phyloP scores from a whole-genome alignment of 345 rosid species.

The Populus ilicifolia region DNA sequence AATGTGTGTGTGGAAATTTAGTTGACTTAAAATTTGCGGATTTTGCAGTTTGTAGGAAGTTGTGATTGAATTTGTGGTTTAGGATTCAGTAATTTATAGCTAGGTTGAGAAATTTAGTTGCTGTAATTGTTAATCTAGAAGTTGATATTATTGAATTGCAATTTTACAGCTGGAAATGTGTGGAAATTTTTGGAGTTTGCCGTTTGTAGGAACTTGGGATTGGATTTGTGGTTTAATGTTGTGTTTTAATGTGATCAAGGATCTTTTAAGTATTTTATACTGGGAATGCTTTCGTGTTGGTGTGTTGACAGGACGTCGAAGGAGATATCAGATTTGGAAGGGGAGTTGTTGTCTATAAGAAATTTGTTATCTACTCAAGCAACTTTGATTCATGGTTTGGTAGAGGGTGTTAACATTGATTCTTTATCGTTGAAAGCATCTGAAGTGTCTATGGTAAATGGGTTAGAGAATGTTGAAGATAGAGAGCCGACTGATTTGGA shows the following conservation, averaged over 20 bases:
- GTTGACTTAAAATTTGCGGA: neutral
- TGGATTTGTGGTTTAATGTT: no score
- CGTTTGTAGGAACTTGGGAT: no score
- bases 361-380: constrained; percentile 92
- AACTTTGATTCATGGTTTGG: constrained; percentile 80
- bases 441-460: constrained; percentile 42
- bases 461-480: constrained; percentile 39
- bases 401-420: constrained; percentile 81
- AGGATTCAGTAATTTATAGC: no score
- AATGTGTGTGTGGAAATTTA: neutral
- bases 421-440: constrained; percentile 38
- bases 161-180: no score
- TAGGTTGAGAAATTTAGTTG: no score
- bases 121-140: neutral
- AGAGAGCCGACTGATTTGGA: constrained; percentile 71
- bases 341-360: constrained; percentile 91
- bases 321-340: constrained; percentile 98
- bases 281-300: neutral
- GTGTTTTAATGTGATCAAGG: neutral
- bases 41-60: neutral
- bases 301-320: constrained; percentile 70
- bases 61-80: neutral
- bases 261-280: neutral
- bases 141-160: neutral
- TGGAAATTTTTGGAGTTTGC: no score